Percentiles rank a stretch among this genome's conserved stretches.
phyloP scores from a whole-genome alignment of 2,329 filamentous ascomycete species.

The Colletotrichum horii region DNA sequence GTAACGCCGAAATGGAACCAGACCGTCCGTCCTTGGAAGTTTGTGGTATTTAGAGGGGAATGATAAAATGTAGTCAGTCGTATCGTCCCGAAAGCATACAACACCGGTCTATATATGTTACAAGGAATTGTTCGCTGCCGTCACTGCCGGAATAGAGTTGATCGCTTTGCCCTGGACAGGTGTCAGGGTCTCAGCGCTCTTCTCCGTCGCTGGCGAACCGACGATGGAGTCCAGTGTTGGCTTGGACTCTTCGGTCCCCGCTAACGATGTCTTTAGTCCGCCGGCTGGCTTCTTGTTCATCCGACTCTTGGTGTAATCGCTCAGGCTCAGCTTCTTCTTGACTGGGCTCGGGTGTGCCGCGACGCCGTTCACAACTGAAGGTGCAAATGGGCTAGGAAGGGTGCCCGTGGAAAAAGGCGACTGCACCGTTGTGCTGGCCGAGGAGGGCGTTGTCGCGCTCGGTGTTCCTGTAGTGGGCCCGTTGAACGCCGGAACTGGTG shows the following conservation, averaged over 20 bases:
- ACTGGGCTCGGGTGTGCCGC: slow-evolving; percentile 61
- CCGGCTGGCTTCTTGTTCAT: slow-evolving; percentile 49
- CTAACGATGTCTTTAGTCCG: slow-evolving; percentile 3
- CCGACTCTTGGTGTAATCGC: slow-evolving; percentile 67
- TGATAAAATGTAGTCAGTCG: background rate
- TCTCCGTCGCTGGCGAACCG: slow-evolving; percentile 38
- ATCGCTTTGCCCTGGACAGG: background rate
- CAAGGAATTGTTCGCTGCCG: slow-evolving; percentile 27
- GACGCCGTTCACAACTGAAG: slow-evolving; percentile 46
- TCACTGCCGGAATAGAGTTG: slow-evolving; percentile 3
- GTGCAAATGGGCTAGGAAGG: slow-evolving; percentile 47
- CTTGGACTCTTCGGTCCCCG: slow-evolving; percentile 43
- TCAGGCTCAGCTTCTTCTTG: slow-evolving; percentile 72
- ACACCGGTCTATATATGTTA: slow-evolving; percentile 35
- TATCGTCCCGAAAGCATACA: background rate
- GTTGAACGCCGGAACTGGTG: slow-evolving; percentile 58
- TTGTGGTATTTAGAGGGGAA: slow-evolving; percentile 2
- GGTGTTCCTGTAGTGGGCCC: slow-evolving; percentile 37
- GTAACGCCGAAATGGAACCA: slow-evolving; percentile 15
- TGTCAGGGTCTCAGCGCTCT: slow-evolving; percentile 26
- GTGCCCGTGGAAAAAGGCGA: slow-evolving; percentile 54
- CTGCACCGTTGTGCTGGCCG: slow-evolving; percentile 48
- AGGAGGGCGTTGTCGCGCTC: slow-evolving; percentile 50
- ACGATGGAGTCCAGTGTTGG: slow-evolving; percentile 36
- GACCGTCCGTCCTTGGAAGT: background rate